These are phyloP conservation scores for Aspergillus fumigatus DNA, from an alignment of 2,329 filamentous ascomycete genomes.

Conservation along the genomic window DNA sequence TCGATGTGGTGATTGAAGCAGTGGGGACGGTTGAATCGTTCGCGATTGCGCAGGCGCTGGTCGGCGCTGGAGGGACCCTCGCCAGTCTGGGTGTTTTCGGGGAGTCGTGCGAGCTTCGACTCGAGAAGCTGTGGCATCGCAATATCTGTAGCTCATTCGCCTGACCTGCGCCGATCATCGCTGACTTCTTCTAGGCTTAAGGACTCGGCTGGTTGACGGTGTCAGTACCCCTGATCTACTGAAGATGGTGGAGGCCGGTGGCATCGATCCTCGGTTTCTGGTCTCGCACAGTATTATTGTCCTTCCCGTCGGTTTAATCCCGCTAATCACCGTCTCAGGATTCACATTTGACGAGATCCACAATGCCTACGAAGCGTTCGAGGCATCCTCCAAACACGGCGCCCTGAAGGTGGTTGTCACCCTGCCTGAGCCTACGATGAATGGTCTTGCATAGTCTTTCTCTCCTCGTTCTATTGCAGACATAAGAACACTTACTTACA, in stretches of 20 bases:
- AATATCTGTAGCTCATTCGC: conserved; percentile 40
- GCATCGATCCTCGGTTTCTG: conserved; percentile 6
- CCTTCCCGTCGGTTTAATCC: background rate
- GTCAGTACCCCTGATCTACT: background rate
- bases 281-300: conserved; percentile 11
- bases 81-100: conserved; percentile 55
- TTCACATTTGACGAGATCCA: conserved; percentile 44
- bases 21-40: conserved; percentile 51
- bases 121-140: conserved; percentile 49
- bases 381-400: conserved; percentile 38
- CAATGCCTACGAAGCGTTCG: conserved; percentile 43
- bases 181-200: background rate
- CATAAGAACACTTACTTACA: background rate
- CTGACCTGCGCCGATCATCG: background rate
- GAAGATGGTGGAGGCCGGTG: background rate
- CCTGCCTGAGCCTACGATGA: background rate
- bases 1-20: conserved; percentile 53
- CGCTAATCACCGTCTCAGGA: conserved; percentile 16
- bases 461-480: background rate
- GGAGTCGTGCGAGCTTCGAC: conserved; percentile 43
- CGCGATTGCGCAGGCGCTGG: conserved; percentile 47
- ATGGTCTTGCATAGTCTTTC: background rate
- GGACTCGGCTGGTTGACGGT: background rate
- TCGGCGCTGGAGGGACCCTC: conserved; percentile 49
- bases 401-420: conserved; percentile 43